Evolutionary conservation across 176 grass and related monocot species (phyloP).

Genomic region (Aegilops umbellulata): DNA sequence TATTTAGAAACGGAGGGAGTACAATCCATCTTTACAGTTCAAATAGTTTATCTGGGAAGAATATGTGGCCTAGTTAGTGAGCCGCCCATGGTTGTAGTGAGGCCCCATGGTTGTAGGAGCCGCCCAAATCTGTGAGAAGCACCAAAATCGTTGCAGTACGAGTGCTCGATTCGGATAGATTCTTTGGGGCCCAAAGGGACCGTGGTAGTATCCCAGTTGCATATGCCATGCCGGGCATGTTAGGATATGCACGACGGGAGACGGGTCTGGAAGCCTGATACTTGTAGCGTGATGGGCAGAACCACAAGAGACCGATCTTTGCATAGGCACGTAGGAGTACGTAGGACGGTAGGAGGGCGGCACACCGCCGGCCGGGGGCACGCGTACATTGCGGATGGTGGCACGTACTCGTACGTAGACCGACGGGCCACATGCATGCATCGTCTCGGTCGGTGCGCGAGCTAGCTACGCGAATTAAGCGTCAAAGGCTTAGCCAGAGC

Average conservation of each 20-base stretch:
- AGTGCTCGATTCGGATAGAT: conserved; percentile 34
- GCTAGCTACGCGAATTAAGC: neutral
- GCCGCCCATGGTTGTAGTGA: too few species aligned
- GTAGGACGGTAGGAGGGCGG: neutral
- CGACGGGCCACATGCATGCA: neutral
- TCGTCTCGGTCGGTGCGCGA: neutral
- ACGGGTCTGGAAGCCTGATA: conserved; percentile 22
- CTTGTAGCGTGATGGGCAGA: conserved; percentile 1
- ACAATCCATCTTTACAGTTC: neutral
- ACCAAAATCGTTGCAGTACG: neutral
- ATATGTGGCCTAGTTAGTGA: neutral
- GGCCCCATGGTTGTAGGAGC: conserved; percentile 17
- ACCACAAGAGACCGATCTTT: conserved; percentile 4
- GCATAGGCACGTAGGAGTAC: neutral
- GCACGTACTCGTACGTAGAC: neutral
- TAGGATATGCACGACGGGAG: conserved; percentile 1
- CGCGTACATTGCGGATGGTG: neutral
- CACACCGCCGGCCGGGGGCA: conserved; percentile 11
- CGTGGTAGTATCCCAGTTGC: conserved; percentile 33
- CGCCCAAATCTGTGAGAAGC: neutral
- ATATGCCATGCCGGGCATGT: neutral
- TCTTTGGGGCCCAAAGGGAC: neutral
- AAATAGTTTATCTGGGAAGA: neutral
- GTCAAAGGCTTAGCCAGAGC: conserved; percentile 12
- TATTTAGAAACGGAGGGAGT: too few species aligned